Percentiles rank a stretch among this genome's conserved stretches.
These are phyloP conservation scores for Gossypium anomalum DNA, from an alignment of 345 rosid species.

Conservation along the genomic window DNA sequence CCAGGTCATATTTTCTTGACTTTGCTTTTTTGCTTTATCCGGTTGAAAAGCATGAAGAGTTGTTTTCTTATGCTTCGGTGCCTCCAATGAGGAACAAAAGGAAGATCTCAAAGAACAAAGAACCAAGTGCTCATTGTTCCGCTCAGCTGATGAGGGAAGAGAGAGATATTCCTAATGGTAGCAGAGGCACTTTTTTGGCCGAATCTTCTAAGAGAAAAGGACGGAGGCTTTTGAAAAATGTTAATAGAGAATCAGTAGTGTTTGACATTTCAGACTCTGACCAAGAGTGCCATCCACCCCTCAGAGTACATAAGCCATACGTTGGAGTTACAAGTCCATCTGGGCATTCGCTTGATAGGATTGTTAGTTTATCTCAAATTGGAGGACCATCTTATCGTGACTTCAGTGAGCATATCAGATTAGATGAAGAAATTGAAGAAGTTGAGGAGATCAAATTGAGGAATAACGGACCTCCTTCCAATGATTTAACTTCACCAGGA, in stretches of 20 bases:
- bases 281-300: constrained; percentile 26
- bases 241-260: constrained; percentile 27
- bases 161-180: constrained; percentile 22
- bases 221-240: constrained; percentile 40
- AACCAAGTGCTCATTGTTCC: constrained; percentile 17
- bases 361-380: constrained; percentile 19
- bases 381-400: constrained; percentile 38
- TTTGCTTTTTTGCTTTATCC: background rate
- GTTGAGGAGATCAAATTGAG: constrained; percentile 34
- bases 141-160: constrained; percentile 22
- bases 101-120: constrained; percentile 23
- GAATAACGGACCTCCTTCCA: constrained; percentile 22
- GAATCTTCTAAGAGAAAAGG: constrained; percentile 39
- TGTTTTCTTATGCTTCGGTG: constrained; percentile 27
- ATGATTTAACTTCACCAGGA: constrained; percentile 4
- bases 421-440: constrained; percentile 31
- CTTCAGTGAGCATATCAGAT: constrained; percentile 16
- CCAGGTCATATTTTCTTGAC: background rate
- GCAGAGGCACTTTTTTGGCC: constrained; percentile 24
- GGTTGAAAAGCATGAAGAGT: constrained; percentile 25
- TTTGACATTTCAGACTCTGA: constrained; percentile 38
- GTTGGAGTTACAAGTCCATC: background rate
- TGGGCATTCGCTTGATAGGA: constrained; percentile 20
- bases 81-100: constrained; percentile 27
- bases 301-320: constrained; percentile 15